Evolutionary conservation across 2,329 filamentous ascomycete genomes (phyloP).

Genomic region (Xylariales sp.): DNA sequence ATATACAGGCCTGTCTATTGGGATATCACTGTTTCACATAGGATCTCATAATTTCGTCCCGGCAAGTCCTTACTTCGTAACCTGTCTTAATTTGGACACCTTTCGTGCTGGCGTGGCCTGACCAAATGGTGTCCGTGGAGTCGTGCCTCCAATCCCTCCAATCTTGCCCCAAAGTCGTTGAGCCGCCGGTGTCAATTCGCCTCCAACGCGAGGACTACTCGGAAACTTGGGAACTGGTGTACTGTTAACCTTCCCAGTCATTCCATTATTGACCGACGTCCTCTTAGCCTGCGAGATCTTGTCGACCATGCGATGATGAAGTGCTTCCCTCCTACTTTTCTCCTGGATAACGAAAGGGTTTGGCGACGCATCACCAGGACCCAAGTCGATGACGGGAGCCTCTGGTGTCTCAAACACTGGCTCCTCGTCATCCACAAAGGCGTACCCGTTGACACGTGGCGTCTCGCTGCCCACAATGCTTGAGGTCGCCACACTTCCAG

Average conservation of each 20-base stretch:
- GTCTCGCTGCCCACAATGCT: slow-evolving; percentile 65
- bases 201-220: slow-evolving; percentile 55
- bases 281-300: slow-evolving; percentile 70
- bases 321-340: slow-evolving; percentile 68
- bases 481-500: slow-evolving; percentile 58
- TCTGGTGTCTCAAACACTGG: slow-evolving; percentile 42
- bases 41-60: slow-evolving; percentile 1
- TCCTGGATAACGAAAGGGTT: slow-evolving; percentile 80
- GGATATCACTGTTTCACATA: slow-evolving; percentile 17
- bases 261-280: slow-evolving; percentile 52
- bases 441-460: slow-evolving; percentile 86
- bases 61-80: slow-evolving; percentile 21
- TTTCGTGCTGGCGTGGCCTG: slow-evolving; percentile 34
- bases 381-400: slow-evolving; percentile 49
- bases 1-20: neutral
- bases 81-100: slow-evolving; percentile 30
- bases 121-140: slow-evolving; percentile 34
- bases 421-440: slow-evolving; percentile 83
- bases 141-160: slow-evolving; percentile 32
- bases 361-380: slow-evolving; percentile 56
- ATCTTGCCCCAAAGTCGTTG: slow-evolving; percentile 63
- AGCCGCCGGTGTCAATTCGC: slow-evolving; percentile 68
- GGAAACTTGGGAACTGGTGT: slow-evolving; percentile 67
- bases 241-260: slow-evolving; percentile 53
- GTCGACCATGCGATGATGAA: slow-evolving; percentile 86